Base-by-base conservation (phyloP, 345 rosid species). In the Cardamine chenopodiifolia region DNA sequence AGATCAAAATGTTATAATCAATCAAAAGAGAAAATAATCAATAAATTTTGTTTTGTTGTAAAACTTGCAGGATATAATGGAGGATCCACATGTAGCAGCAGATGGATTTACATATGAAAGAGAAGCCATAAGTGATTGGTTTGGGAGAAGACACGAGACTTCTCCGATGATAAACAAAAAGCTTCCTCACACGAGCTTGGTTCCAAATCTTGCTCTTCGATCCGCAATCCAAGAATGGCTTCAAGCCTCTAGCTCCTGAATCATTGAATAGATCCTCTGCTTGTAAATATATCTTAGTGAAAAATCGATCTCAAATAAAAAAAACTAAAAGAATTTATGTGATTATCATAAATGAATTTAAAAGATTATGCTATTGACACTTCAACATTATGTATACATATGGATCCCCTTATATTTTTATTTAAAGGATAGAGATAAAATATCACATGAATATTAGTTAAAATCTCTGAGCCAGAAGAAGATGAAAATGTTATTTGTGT, bases 71-170 rank as follows among this genome's bases (percentile, higher is more conserved):
- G 96, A 83, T 62, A 74, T 89, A 19, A 92, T 92, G 97, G 84
- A 42, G 79, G 92, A 88, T 44, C 97, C 96, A 4, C 84, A 82
- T 15, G 83, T 89, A 70, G 96, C 96, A 28, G 89, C 96, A 0
- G 97, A 89, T 48, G 96, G 97, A 1, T 83, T 45, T 64, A 87
- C 96, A 0, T 92, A 92, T 26, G 97, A 89, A 83, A 81, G 86
- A 40, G 87, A 81, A 63, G 89, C 92, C 0, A 70, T 92, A 63
- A 78, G 82, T 12, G 88, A 78, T 31, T 92, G 97, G 93, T 79
- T 88, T 18, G 87, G 79, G 50, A 81, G 86, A 13, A 77, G 85
- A 40, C 80, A 82, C 0, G 79, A 73, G 29, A 85, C 90, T 29
- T 91, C 97, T 10, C 97, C 97, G 0, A 82, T 89, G 97, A 89